A percentile compares a stretch with the other conserved stretches of the same genome.
Evolutionary conservation across 2,329 filamentous ascomycete genomes (phyloP).

Genomic region (Fusarium pilosicola): DNA sequence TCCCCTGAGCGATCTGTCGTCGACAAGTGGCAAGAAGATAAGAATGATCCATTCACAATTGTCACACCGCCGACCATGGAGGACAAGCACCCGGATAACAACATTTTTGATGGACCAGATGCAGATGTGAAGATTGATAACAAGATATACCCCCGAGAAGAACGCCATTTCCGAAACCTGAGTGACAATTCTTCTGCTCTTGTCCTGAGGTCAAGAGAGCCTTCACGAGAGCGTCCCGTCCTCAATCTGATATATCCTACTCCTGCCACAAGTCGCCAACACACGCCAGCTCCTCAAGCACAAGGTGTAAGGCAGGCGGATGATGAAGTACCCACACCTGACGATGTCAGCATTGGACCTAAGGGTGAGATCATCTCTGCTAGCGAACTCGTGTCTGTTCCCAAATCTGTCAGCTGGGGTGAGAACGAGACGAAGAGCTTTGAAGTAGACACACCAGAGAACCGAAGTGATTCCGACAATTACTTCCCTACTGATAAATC

Average conservation of each 20-base stretch:
- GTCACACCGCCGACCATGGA: slow-evolving; percentile 66
- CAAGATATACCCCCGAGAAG: slow-evolving; percentile 63
- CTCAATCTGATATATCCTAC: slow-evolving; percentile 71
- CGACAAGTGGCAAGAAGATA: slow-evolving; percentile 61
- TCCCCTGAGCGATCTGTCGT: slow-evolving; percentile 65
- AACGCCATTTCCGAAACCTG: slow-evolving; percentile 51
- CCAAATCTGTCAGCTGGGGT: slow-evolving; percentile 72
- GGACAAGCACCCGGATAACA: slow-evolving; percentile 54
- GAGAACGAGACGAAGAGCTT: slow-evolving; percentile 72
- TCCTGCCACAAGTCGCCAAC: slow-evolving; percentile 54
- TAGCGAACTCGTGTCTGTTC: slow-evolving; percentile 38
- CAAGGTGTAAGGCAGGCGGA: slow-evolving; percentile 26
- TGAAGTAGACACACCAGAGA: slow-evolving; percentile 67
- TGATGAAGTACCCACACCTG: slow-evolving; percentile 30
- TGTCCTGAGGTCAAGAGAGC: slow-evolving; percentile 59
- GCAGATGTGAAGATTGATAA: slow-evolving; percentile 73
- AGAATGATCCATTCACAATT: slow-evolving; percentile 56
- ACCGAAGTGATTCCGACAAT: slow-evolving; percentile 47
- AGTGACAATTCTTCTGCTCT: slow-evolving; percentile 43
- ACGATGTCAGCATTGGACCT: slow-evolving; percentile 53
- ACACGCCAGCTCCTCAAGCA: slow-evolving; percentile 56
- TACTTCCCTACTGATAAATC: slow-evolving; percentile 38
- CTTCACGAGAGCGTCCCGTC: slow-evolving; percentile 65
- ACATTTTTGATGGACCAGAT: slow-evolving; percentile 66
- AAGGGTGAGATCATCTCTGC: slow-evolving; percentile 55